Conservation (phyloP, 345 rosid species). For the Eucalyptus viminalis region DNA sequence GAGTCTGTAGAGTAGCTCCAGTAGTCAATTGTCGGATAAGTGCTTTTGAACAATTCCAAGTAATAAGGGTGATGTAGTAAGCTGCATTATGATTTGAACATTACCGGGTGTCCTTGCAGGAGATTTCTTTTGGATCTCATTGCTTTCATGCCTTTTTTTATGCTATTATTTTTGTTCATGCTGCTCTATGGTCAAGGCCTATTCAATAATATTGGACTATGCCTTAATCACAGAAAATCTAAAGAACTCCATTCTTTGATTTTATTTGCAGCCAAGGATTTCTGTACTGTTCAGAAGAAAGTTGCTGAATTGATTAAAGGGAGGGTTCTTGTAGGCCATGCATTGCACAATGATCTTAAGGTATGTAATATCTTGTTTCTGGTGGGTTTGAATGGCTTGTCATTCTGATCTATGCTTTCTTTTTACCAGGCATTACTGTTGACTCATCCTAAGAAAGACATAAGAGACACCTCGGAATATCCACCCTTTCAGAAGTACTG, state of each 20-base stretch:
- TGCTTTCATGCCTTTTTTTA: neutral
- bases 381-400: neutral
- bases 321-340: conserved; percentile 86
- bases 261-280: conserved; percentile 62
- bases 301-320: conserved; percentile 77
- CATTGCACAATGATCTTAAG: conserved; percentile 94
- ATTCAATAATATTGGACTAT: neutral
- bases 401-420: neutral
- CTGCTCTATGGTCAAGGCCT: neutral
- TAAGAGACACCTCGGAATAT: conserved; percentile 75
- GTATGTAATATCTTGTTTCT: conserved; percentile 13
- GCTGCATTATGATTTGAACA: neutral
- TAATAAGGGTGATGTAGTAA: neutral
- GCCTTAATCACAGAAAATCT: neutral
- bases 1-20: neutral
- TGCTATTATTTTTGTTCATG: neutral
- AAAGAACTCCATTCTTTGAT: neutral
- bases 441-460: conserved; percentile 73
- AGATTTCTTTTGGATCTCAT: neutral
- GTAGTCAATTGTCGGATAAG: neutral
- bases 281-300: conserved; percentile 59
- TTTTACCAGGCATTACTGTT: conserved; percentile 54
- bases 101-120: neutral
- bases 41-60: neutral
- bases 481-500: conserved; percentile 67